A percentile compares a stretch with the other conserved stretches of the same genome.
Evolutionary conservation across 2,329 filamentous ascomycete genomes (phyloP).

Genomic region (Oidium heveae): DNA sequence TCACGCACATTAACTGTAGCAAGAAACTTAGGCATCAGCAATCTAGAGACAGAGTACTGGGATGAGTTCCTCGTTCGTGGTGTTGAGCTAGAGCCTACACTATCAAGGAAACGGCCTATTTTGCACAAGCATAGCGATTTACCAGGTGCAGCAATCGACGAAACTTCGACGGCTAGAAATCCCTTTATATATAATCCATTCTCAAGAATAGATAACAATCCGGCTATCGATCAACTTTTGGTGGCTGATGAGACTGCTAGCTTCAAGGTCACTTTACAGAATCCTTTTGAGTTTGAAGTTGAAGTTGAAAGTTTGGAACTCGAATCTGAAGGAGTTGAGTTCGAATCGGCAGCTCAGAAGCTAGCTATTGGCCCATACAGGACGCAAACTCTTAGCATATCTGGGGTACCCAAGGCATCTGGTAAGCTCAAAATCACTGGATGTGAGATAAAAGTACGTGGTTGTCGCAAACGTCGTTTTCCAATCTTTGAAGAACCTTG

Average conservation of each 20-base stretch:
- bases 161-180: slow-evolving; percentile 25
- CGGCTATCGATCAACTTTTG: slow-evolving; percentile 37
- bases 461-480: slow-evolving; percentile 63
- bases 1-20: slow-evolving; percentile 60
- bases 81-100: slow-evolving; percentile 40
- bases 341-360: slow-evolving; percentile 38
- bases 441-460: slow-evolving; percentile 53
- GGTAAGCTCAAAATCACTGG: slow-evolving; percentile 54
- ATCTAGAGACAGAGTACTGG: slow-evolving; percentile 72
- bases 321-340: slow-evolving; percentile 45
- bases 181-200: slow-evolving; percentile 96
- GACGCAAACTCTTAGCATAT: slow-evolving; percentile 51
- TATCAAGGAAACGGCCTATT: slow-evolving; percentile 34
- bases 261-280: slow-evolving; percentile 70
- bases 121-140: slow-evolving; percentile 32
- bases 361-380: slow-evolving; percentile 57
- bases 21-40: slow-evolving; percentile 42
- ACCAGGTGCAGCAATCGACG: slow-evolving; percentile 17
- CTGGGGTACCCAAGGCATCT: slow-evolving; percentile 37
- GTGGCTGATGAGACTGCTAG: slow-evolving; percentile 55
- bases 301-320: slow-evolving; percentile 64
- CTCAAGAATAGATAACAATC: slow-evolving; percentile 37
- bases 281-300: slow-evolving; percentile 80
- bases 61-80: slow-evolving; percentile 79
- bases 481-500: slow-evolving; percentile 60